Evolutionary conservation across 2,329 filamentous ascomycete genomes (phyloP).

Genomic region (Ceratocystiopsis sp.): DNA sequence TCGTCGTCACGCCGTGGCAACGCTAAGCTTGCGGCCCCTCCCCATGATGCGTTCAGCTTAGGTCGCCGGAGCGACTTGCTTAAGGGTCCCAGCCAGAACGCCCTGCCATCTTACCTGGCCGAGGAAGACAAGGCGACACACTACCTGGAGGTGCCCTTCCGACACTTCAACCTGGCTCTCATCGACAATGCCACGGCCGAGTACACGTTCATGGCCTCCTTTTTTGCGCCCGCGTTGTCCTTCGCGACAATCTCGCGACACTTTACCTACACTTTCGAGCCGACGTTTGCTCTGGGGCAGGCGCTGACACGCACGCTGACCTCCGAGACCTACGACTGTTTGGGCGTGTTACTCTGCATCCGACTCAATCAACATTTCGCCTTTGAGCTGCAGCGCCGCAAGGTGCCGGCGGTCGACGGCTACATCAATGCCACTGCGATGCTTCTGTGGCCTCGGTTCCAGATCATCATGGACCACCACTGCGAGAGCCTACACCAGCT

Average conservation of each 20-base stretch:
- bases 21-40: slow-evolving; percentile 40
- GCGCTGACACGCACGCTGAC: slow-evolving; percentile 59
- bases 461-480: slow-evolving; percentile 84
- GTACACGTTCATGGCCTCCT: slow-evolving; percentile 81
- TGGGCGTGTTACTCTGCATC: slow-evolving; percentile 82
- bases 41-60: slow-evolving; percentile 77
- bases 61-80: slow-evolving; percentile 75
- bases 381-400: slow-evolving; percentile 82
- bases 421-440: slow-evolving; percentile 95
- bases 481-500: slow-evolving; percentile 64
- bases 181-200: slow-evolving; percentile 90
- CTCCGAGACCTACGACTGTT: slow-evolving; percentile 60
- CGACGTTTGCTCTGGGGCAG: slow-evolving; percentile 73
- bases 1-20: slow-evolving; percentile 21
- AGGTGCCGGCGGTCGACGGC: slow-evolving; percentile 71
- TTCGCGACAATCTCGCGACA: slow-evolving; percentile 65
- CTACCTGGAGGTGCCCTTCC: slow-evolving; percentile 79
- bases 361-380: slow-evolving; percentile 85
- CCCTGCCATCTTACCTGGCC: slow-evolving; percentile 73
- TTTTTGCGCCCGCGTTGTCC: slow-evolving; percentile 66
- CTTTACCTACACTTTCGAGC: slow-evolving; percentile 77
- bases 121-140: slow-evolving; percentile 71
- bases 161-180: slow-evolving; percentile 85
- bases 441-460: slow-evolving; percentile 90
- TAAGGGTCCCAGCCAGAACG: slow-evolving; percentile 52